A percentile compares a stretch with the other conserved stretches of the same genome.
phyloP scores from a whole-genome alignment of 202 grass and related monocot genomes.

The Musa balbisiana region DNA sequence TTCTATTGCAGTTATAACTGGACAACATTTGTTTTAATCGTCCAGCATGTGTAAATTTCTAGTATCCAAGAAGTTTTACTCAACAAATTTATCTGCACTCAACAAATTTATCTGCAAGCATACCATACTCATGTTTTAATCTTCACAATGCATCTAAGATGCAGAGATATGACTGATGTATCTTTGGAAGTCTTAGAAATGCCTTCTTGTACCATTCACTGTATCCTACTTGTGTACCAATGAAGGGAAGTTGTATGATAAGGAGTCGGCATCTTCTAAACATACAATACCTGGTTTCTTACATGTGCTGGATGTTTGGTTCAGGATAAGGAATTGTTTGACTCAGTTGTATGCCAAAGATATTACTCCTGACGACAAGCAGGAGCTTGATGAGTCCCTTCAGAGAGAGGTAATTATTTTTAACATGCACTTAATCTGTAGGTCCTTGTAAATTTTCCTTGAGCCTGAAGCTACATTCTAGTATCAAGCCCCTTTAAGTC shows the following conservation, averaged over 20 bases:
- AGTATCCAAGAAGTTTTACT: neutral
- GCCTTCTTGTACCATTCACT: neutral
- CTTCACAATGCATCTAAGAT: too few species aligned
- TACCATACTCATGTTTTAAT: neutral
- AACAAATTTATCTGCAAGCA: neutral
- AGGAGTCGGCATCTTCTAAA: neutral
- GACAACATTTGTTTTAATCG: neutral
- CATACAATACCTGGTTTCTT: constrained; percentile 6
- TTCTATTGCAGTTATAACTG: neutral
- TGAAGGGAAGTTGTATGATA: neutral
- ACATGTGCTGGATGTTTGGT: constrained; percentile 13
- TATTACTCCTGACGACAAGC: constrained; percentile 95
- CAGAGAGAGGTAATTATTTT: constrained; percentile 68
- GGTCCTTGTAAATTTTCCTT: neutral
- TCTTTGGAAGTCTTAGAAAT: neutral
- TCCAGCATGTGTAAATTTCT: neutral
- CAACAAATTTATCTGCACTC: neutral
- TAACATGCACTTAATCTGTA: neutral
- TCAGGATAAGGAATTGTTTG: constrained; percentile 86
- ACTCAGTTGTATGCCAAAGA: constrained; percentile 78
- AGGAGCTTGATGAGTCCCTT: constrained; percentile 94
- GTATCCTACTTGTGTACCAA: neutral
- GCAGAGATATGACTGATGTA: neutral
- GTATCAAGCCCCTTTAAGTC: neutral
- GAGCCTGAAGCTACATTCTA: neutral